phyloP scores from a whole-genome alignment of 2,329 filamentous ascomycete species.

The Sporothrix inflata region DNA sequence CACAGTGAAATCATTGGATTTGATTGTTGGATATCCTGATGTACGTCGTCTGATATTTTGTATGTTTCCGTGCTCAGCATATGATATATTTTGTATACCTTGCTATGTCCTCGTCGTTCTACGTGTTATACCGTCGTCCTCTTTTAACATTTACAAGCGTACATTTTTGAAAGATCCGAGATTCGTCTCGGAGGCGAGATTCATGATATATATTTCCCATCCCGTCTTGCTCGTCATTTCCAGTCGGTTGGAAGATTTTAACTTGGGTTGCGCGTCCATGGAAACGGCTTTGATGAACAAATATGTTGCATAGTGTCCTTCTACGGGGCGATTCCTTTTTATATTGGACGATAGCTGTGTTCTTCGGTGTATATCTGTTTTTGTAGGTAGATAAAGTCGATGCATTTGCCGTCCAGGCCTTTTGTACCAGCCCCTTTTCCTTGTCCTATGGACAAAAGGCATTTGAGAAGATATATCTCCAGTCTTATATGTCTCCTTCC shows the following conservation, averaged over 20 bases:
- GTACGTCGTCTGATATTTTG: background rate
- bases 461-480: background rate
- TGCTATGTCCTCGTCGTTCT: background rate
- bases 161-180: background rate
- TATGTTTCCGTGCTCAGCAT: background rate
- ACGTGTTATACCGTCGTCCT: too few species aligned
- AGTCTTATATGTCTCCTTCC: too few species aligned
- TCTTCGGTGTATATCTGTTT: background rate
- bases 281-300: conserved; percentile 16
- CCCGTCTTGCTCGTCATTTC: background rate
- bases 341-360: background rate
- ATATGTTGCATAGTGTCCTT: background rate
- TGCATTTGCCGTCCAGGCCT: background rate
- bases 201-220: background rate
- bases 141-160: background rate
- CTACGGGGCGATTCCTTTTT: background rate
- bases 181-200: background rate
- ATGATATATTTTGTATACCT: background rate
- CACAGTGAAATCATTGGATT: background rate
- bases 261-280: background rate
- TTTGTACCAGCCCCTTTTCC: background rate
- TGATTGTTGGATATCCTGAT: background rate
- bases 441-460: background rate
- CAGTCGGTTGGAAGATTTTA: background rate
- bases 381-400: background rate